Conservation (phyloP, 2,329 filamentous ascomycete genomes). For the Fusarium xylarioides region DNA sequence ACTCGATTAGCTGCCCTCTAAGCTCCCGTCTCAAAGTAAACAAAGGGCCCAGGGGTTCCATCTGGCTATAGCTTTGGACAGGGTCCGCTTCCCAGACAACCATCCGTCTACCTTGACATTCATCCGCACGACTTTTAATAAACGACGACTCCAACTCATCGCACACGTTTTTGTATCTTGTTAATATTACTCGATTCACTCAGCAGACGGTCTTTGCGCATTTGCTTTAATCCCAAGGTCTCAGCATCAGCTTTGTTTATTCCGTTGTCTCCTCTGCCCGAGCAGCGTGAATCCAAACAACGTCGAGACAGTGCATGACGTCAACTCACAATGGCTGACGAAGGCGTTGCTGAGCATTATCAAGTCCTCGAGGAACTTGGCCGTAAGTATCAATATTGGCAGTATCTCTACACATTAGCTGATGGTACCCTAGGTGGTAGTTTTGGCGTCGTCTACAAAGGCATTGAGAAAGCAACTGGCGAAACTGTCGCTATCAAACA, state of each 20-base stretch:
- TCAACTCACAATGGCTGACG: conserved; percentile 61
- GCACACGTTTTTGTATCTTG: not conserved
- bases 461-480: conserved; percentile 88
- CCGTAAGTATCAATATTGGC: conserved; percentile 67
- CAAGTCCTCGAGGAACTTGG: conserved; percentile 96
- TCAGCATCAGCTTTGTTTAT: conserved; percentile 12
- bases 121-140: conserved; percentile 34
- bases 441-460: conserved; percentile 97
- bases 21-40: conserved; percentile 49
- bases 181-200: not conserved
- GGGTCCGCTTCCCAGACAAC: conserved; percentile 50
- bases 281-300: conserved; percentile 18
- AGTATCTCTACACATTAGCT: conserved; percentile 3
- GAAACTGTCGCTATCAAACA: conserved; percentile 97
- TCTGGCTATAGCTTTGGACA: conserved; percentile 38
- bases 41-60: conserved; percentile 47
- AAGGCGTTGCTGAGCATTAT: conserved; percentile 83
- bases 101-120: conserved; percentile 32
- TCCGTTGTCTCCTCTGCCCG: conserved; percentile 10
- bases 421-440: conserved; percentile 77
- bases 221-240: not conserved
- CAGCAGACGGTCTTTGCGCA: not conserved
- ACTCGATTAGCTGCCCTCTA: conserved; percentile 43
- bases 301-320: conserved; percentile 37
- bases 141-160: conserved; percentile 21